Evolutionary conservation across 805 yeast species (phyloP).

Genomic region (Metschnikowia gelsemii): DNA sequence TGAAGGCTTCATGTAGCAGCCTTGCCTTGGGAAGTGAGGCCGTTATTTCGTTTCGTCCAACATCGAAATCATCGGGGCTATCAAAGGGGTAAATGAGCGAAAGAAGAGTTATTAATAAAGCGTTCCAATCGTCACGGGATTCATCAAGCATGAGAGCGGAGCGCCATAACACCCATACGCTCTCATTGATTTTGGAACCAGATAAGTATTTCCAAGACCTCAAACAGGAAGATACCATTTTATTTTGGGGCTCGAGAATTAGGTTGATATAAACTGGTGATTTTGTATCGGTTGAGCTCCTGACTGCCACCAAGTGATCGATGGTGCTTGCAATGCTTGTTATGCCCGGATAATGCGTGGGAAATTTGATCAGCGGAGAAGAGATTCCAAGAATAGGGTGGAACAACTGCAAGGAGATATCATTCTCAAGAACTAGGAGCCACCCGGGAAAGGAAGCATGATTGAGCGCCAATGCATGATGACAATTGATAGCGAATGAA

Average conservation of each 20-base stretch:
- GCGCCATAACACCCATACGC: conserved; percentile 64
- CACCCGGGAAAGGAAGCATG: conserved; percentile 42
- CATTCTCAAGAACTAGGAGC: conserved; percentile 41
- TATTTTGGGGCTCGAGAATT: conserved; percentile 44
- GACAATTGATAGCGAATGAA: conserved; percentile 19
- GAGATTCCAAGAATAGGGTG: conserved; percentile 58
- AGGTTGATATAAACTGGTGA: conserved; percentile 31
- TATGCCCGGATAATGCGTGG: conserved; percentile 23
- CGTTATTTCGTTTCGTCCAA: conserved; percentile 30
- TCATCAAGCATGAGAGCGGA: conserved; percentile 47
- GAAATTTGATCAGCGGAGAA: conserved; percentile 31
- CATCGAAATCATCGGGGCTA: conserved; percentile 12
- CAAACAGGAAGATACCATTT: conserved; percentile 46
- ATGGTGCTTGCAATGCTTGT: conserved; percentile 28
- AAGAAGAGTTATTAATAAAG: conserved; percentile 52
- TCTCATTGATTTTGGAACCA: conserved; percentile 57
- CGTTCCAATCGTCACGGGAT: conserved; percentile 55
- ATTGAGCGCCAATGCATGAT: conserved; percentile 34
- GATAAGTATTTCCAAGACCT: conserved; percentile 51
- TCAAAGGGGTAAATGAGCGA: conserved; percentile 51
- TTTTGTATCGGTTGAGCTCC: conserved; percentile 21
- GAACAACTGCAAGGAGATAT: conserved; percentile 39
- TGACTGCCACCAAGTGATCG: conserved; percentile 29
- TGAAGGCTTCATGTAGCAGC: conserved; percentile 25
- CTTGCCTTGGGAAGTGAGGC: conserved; percentile 32